These are phyloP conservation scores for Nakaseomyces sp. DNA, from an alignment of 1,139 yeast species.

Conservation along the genomic window DNA sequence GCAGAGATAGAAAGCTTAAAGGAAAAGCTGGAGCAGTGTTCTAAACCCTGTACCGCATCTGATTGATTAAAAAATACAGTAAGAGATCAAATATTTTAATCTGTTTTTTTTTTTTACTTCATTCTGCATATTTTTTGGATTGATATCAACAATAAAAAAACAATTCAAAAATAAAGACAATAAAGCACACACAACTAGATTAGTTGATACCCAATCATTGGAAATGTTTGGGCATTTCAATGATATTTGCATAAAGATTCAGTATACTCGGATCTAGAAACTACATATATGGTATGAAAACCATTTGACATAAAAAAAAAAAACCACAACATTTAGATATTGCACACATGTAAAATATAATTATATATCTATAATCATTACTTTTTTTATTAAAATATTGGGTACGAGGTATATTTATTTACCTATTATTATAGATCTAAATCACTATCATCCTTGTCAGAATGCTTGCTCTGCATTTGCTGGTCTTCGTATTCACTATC, in stretches of 20 bases:
- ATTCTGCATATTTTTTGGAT: neutral
- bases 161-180: neutral
- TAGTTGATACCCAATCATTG: neutral
- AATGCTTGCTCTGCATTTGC: conserved; percentile 1
- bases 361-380: neutral
- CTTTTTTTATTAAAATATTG: neutral
- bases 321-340: neutral
- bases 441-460: conserved; percentile 35
- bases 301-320: neutral
- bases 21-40: conserved; percentile 5
- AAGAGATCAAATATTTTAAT: too few relatives aligned
- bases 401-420: too few relatives aligned
- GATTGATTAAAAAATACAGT: neutral
- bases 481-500: neutral
- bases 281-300: neutral
- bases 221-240: neutral
- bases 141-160: too few relatives aligned
- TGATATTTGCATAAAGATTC: conserved; percentile 1
- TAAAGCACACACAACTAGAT: too few relatives aligned
- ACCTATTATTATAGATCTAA: conserved; percentile 27
- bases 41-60: neutral
- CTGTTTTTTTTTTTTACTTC: neutral
- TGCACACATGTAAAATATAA: neutral
- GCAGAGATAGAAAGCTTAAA: conserved; percentile 13
- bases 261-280: neutral